A percentile compares a stretch with the other conserved stretches of the same genome.
Evolutionary conservation across 2,329 filamentous ascomycete genomes (phyloP).

Genomic region (Helicocarpus griseus): DNA sequence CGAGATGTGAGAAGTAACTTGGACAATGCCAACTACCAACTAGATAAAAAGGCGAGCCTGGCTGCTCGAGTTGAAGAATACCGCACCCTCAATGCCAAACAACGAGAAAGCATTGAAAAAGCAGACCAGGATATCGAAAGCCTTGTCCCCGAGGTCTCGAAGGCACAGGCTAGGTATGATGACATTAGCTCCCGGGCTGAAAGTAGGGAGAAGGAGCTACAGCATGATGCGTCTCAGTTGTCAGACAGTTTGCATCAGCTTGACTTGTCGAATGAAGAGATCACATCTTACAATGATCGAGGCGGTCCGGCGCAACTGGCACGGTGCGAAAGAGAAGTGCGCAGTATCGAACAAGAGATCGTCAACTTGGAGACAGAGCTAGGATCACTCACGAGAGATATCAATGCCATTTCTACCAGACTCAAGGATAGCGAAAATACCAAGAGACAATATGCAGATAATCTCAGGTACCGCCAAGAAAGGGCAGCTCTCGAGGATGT

Average conservation of each 20-base stretch:
- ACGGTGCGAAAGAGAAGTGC: constrained; percentile 59
- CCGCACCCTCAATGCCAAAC: constrained; percentile 56
- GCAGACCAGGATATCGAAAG: constrained; percentile 63
- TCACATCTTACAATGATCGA: constrained; percentile 66
- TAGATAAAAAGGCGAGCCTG: constrained; percentile 71
- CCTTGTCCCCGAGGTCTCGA: constrained; percentile 66
- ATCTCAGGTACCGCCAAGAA: constrained; percentile 74
- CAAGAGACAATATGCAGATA: constrained; percentile 80
- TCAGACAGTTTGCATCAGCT: constrained; percentile 69
- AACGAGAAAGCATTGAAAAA: constrained; percentile 59
- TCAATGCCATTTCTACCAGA: constrained; percentile 69
- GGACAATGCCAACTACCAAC: constrained; percentile 57
- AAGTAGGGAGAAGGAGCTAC: constrained; percentile 60
- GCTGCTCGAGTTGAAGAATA: constrained; percentile 62
- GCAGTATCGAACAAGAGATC: constrained; percentile 57
- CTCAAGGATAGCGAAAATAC: constrained; percentile 70
- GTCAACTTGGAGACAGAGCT: constrained; percentile 58
- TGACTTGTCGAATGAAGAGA: constrained; percentile 63
- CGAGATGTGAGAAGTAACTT: constrained; percentile 67
- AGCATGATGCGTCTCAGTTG: constrained; percentile 60
- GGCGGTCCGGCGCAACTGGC: constrained; percentile 65
- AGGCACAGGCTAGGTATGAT: constrained; percentile 66
- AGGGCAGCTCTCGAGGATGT: constrained; percentile 59
- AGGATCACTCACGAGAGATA: constrained; percentile 53
- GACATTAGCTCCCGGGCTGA: constrained; percentile 65